Conservation (phyloP, 1,139 yeast species). For the Yamadazyma kanchanaburiensis region DNA sequence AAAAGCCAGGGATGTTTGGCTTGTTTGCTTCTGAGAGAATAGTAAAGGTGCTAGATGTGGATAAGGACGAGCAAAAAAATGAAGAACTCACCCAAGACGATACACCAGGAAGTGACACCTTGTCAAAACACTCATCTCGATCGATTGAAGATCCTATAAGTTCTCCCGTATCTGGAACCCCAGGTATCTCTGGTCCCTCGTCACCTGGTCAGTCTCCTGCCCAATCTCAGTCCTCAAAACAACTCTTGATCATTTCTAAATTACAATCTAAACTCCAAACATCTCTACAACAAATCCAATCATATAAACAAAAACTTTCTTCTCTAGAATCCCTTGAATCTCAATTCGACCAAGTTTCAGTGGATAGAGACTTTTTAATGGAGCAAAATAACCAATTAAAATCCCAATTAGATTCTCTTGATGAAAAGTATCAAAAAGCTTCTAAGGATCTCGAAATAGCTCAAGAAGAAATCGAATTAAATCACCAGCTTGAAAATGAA, state of each 20-base stretch:
- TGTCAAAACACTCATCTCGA: no score
- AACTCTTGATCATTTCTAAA: constrained; percentile 30
- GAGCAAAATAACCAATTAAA: constrained; percentile 37
- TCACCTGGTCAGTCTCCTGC: background rate
- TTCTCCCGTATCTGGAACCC: background rate
- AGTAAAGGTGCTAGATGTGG: constrained; percentile 5
- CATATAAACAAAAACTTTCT: constrained; percentile 17
- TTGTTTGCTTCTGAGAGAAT: constrained; percentile 47
- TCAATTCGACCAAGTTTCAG: constrained; percentile 45
- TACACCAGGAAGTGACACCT: background rate
- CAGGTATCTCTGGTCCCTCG: background rate
- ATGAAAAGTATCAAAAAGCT: constrained; percentile 33
- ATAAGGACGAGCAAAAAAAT: background rate
- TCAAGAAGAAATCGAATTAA: constrained; percentile 45
- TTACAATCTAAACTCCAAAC: constrained; percentile 40
- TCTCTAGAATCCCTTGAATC: constrained; percentile 29
- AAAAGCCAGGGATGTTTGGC: constrained; percentile 47
- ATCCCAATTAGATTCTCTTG: constrained; percentile 24
- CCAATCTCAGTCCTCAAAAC: no score
- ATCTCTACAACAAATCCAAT: constrained; percentile 26
- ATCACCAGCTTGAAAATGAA: constrained; percentile 38
- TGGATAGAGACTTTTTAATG: constrained; percentile 53
- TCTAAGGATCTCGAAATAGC: constrained; percentile 38
- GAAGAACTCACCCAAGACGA: background rate
- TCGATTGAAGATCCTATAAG: background rate